Evolutionary conservation across 2,329 filamentous ascomycete species (phyloP).

Genomic region (Aspergillus sp.): DNA sequence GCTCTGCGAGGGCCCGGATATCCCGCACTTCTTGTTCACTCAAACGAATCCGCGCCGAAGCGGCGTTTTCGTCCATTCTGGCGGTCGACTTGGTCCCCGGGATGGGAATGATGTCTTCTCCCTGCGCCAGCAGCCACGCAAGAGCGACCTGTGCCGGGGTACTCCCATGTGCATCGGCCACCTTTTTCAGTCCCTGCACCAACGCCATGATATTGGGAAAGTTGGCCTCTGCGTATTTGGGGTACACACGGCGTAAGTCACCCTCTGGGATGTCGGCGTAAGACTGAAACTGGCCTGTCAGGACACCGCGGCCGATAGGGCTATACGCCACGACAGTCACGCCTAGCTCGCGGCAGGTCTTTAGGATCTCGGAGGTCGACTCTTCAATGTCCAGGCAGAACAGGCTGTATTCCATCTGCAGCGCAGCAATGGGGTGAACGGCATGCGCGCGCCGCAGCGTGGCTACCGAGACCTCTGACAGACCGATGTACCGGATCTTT

Average conservation of each 20-base stretch:
- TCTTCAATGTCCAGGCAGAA: conserved; percentile 50
- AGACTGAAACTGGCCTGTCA: conserved; percentile 42
- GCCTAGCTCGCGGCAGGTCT: conserved; percentile 58
- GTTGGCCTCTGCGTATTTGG: conserved; percentile 53
- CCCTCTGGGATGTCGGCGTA: conserved; percentile 35
- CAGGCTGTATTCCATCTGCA: conserved; percentile 53
- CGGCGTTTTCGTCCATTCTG: conserved; percentile 46
- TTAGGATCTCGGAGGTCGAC: conserved; percentile 46
- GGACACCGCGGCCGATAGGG: conserved; percentile 55
- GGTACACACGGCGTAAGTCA: conserved; percentile 48
- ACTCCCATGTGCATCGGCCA: conserved; percentile 54
- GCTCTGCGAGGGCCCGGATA: conserved; percentile 7
- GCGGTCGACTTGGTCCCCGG: conserved; percentile 52
- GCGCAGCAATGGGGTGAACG: conserved; percentile 47
- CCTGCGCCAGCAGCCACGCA: conserved; percentile 62
- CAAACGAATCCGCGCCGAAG: conserved; percentile 14
- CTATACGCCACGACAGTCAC: conserved; percentile 57
- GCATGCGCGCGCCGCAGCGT: conserved; percentile 50
- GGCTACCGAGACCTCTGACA: conserved; percentile 44
- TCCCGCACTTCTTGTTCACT: conserved; percentile 13
- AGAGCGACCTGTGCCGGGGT: conserved; percentile 58
- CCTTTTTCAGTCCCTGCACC: conserved; percentile 47
- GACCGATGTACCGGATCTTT: conserved; percentile 50
- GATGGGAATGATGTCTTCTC: conserved; percentile 60
- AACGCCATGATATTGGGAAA: conserved; percentile 56